These are phyloP conservation scores for Apiospora hydei DNA, from an alignment of 2,329 filamentous ascomycete genomes.

Conservation along the genomic window DNA sequence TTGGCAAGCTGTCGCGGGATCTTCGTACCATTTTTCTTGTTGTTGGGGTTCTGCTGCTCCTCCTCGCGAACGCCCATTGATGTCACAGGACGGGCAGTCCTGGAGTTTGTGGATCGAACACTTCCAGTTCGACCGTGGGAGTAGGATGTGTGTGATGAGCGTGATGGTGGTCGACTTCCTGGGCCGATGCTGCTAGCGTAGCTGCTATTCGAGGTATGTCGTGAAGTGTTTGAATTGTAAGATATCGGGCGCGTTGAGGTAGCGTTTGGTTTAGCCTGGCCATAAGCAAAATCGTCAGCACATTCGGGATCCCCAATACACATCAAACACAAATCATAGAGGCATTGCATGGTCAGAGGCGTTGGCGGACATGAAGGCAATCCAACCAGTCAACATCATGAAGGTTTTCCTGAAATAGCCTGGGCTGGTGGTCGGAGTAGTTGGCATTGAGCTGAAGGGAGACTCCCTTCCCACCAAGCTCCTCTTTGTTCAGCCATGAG, in stretches of 20 bases:
- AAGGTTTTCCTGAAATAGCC: not conserved
- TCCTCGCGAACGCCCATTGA: conserved; percentile 41
- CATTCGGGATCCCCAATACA: not conserved
- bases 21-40: conserved; percentile 48
- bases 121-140: conserved; percentile 34
- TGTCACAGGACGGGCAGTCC: conserved; percentile 39
- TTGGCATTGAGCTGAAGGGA: conserved; percentile 25
- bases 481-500: conserved; percentile 25
- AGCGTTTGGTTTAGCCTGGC: conserved; percentile 12
- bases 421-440: not conserved
- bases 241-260: not conserved
- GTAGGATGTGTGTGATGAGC: conserved; percentile 34
- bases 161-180: conserved; percentile 44
- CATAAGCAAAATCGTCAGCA: conserved; percentile 8
- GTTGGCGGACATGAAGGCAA: conserved; percentile 21
- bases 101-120: conserved; percentile 35
- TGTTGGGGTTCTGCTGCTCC: conserved; percentile 36
- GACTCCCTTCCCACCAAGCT: conserved; percentile 18
- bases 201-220: conserved; percentile 43
- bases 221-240: conserved; percentile 27
- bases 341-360: conserved; percentile 17
- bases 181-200: conserved; percentile 46
- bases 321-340: not conserved
- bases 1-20: conserved; percentile 35
- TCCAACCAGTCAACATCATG: conserved; percentile 21